Evolutionary conservation across 371 early-diverging fungal genomes (phyloP).

Genomic region (Rhizopus delemar): DNA sequence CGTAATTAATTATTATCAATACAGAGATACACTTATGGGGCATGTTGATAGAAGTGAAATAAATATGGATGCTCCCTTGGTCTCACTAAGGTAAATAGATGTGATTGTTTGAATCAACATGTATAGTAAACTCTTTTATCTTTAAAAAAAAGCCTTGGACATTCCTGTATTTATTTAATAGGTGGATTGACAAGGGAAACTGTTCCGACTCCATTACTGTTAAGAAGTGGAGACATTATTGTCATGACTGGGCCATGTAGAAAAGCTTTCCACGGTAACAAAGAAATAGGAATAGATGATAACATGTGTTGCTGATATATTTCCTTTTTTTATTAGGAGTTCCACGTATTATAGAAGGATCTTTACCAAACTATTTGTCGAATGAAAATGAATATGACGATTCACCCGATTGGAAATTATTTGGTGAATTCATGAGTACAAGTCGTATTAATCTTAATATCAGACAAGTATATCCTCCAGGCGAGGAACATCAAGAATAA

Average conservation of each 20-base stretch:
- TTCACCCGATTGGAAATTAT: slow-evolving; percentile 55
- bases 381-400: slow-evolving; percentile 15
- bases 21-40: slow-evolving; percentile 83
- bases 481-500: not conserved
- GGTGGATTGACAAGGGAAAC: slow-evolving; percentile 73
- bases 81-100: slow-evolving; percentile 57
- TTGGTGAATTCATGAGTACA: slow-evolving; percentile 59
- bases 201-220: slow-evolving; percentile 63
- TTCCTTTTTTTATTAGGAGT: slow-evolving; percentile 22
- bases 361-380: slow-evolving; percentile 32
- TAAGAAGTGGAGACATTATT: slow-evolving; percentile 83
- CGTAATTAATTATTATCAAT: slow-evolving; percentile 91
- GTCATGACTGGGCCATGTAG: slow-evolving; percentile 80
- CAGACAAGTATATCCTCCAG: slow-evolving; percentile 31
- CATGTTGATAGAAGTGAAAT: slow-evolving; percentile 94
- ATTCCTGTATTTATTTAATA: slow-evolving; percentile 77
- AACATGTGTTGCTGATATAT: not conserved
- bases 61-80: slow-evolving; percentile 81
- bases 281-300: not conserved
- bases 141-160: slow-evolving; percentile 61
- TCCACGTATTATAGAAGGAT: slow-evolving; percentile 29
- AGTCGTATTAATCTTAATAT: slow-evolving; percentile 64
- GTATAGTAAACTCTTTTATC: not conserved
- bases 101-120: not conserved
- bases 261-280: slow-evolving; percentile 73